Evolutionary conservation across 352 stramenopile species (phyloP).

Genomic region (Phytophthora constricta): DNA sequence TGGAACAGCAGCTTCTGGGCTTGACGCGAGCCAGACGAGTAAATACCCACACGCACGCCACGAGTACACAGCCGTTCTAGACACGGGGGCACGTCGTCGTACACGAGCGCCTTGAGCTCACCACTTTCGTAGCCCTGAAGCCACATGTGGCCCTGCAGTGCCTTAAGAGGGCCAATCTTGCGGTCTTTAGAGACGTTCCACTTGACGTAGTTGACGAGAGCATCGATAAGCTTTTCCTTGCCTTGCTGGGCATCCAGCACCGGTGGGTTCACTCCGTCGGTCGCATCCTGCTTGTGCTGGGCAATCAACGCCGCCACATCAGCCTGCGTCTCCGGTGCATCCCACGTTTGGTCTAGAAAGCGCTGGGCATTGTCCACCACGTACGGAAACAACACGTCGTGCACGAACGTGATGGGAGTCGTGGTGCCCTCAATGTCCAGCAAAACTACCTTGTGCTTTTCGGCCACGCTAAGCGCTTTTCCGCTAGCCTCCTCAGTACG

Average conservation of each 20-base stretch:
- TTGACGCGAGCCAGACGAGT: constrained; percentile 92
- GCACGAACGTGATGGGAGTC: constrained; percentile 96
- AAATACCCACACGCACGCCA: constrained; percentile 91
- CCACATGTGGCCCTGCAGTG: constrained; percentile 93
- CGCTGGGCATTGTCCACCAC: constrained; percentile 64
- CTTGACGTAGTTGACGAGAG: constrained; percentile 63
- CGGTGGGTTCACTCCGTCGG: constrained; percentile 38
- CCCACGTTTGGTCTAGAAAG: constrained; percentile 71
- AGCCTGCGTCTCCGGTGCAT: constrained; percentile 49
- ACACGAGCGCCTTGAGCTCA: constrained; percentile 91
- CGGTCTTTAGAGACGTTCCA: constrained; percentile 78
- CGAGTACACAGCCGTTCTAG: constrained; percentile 79
- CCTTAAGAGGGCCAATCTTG: constrained; percentile 91
- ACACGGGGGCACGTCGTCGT: constrained; percentile 90
- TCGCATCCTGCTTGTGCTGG: constrained; percentile 52
- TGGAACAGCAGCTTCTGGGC: constrained; percentile 90
- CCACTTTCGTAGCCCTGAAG: constrained; percentile 85
- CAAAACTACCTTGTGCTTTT: constrained; percentile 92
- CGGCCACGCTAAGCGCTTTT: constrained; percentile 49
- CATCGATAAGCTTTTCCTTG: constrained; percentile 39
- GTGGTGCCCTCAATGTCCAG: constrained; percentile 97
- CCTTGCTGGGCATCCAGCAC: constrained; percentile 27
- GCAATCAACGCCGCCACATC: constrained; percentile 54
- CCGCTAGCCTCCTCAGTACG: constrained; percentile 29
- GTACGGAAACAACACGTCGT: constrained; percentile 95